Evolutionary conservation across 2,329 filamentous ascomycete species (phyloP).

Genomic region (Aspergillus spinulosporus): DNA sequence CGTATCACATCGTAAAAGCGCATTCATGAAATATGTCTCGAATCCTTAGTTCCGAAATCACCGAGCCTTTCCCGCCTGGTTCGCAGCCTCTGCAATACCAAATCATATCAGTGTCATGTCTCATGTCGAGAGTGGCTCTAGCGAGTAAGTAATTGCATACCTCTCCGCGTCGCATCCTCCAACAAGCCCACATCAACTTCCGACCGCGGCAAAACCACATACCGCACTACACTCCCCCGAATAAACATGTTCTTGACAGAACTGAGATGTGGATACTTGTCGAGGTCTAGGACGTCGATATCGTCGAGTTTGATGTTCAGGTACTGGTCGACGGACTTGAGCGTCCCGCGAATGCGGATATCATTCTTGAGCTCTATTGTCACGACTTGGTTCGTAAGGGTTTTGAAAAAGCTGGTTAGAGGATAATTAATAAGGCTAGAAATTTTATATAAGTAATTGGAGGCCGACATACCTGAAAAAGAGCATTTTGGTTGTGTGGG

Average conservation of each 20-base stretch:
- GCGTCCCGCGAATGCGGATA: constrained; percentile 89
- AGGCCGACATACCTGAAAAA: constrained; percentile 52
- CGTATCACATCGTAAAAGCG: constrained; percentile 20
- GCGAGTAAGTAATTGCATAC: constrained; percentile 46
- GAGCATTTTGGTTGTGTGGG: constrained; percentile 40
- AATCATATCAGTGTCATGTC: constrained; percentile 15
- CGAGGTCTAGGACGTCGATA: constrained; percentile 86
- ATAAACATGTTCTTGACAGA: constrained; percentile 98
- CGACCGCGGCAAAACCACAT: constrained; percentile 80
- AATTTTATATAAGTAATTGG: background rate
- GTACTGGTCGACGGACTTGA: constrained; percentile 98
- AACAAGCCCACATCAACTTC: constrained; percentile 83
- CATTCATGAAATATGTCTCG: constrained; percentile 6
- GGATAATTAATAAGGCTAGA: background rate
- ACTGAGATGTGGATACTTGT: constrained; percentile 89
- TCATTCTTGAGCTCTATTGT: constrained; percentile 99
- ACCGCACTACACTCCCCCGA: constrained; percentile 85
- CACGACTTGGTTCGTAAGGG: constrained; percentile 93
- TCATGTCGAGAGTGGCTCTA: too few species aligned
- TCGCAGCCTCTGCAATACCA: constrained; percentile 46
- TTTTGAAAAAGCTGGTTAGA: constrained; percentile 85
- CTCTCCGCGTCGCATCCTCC: constrained; percentile 88
- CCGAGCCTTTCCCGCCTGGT: constrained; percentile 52
- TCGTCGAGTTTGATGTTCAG: constrained; percentile 99
- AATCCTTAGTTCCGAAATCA: constrained; percentile 24